A percentile compares a stretch with the other conserved stretches of the same genome.
Conservation (phyloP, 2,329 filamentous ascomycete species). For the Trichoderma sp. region DNA sequence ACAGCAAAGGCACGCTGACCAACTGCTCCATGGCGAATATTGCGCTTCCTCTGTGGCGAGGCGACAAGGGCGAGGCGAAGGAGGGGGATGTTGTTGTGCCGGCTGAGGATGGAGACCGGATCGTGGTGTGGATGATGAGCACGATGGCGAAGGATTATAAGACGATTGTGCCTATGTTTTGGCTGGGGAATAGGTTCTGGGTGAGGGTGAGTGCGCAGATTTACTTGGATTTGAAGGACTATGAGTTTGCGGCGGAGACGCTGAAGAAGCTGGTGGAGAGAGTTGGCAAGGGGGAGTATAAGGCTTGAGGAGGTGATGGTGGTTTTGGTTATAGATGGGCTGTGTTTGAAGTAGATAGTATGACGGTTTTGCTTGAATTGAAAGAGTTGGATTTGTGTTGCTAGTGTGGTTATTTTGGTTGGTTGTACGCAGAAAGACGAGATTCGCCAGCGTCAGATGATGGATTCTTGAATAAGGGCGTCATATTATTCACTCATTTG, state of each 20-base stretch:
- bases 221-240: conserved; percentile 78
- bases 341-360: background rate
- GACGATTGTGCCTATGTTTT: conserved; percentile 67
- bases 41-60: conserved; percentile 59
- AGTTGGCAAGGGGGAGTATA: conserved; percentile 38
- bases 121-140: conserved; percentile 57
- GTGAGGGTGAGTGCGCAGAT: conserved; percentile 74
- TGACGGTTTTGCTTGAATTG: background rate
- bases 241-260: conserved; percentile 62
- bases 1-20: conserved; percentile 57
- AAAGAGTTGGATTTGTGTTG: background rate
- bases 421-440: no score
- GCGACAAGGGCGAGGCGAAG: conserved; percentile 27
- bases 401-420: background rate
- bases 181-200: conserved; percentile 64
- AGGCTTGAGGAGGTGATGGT: background rate
- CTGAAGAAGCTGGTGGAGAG: conserved; percentile 50
- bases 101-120: conserved; percentile 32
- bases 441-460: background rate
- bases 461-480: background rate
- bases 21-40: conserved; percentile 72
- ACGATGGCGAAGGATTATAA: conserved; percentile 57
- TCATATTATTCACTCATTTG: background rate
- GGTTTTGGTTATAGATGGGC: background rate
- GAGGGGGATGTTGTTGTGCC: conserved; percentile 32